Evolutionary conservation across 352 stramenopile species (phyloP), one percentile per base, ranked within the genome.

Genomic region (Albugo candida): DNA sequence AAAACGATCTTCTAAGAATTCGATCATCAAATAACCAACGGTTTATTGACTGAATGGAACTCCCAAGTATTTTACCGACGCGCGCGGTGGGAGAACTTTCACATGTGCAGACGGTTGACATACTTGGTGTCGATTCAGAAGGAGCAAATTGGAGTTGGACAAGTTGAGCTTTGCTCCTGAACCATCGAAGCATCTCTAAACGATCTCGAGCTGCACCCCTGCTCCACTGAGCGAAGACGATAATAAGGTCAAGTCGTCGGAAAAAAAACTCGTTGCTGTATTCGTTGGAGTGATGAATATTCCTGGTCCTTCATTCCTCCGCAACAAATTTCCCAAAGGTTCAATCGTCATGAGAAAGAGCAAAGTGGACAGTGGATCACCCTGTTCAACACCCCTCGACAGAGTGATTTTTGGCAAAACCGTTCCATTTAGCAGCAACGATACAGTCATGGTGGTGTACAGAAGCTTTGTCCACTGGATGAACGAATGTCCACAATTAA

Each of bases 231-330:
- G 34, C 13, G 45, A 53, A 19, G 34, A 39, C 2, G 34, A 41
- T 13, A 56, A 40, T 13, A 56, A 10, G 2, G 45, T 56, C 34
- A 43, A 53, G 37, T 56, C 51, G 20, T 56, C 51, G 5, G 51
- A 41, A 31, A 53, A 56, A 47, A 56, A 56, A 8, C 38, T 43
- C 3, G 38, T 43, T 10, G 20, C 38, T 19, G 38, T 43, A 24
- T 43, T 8, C 3, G 3, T 10, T 3, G 38, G 17, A 8, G 17
- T 43, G 8, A 43, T 19, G 8, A 3, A 43, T 24, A 43, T 24
- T 10, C 38, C 38, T 8, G 17, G 20, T 24, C 20, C 38, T 8
- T 42, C 36, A 6, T 51, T 44, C 21, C 16, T 14, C 10, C 50
- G 41, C 11, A 55, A 35, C 41, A 55, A 46, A 3, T 41, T 36